Base-by-base conservation (phyloP, 2,329 filamentous ascomycete species). In the Dryadomyces quercivorus region DNA sequence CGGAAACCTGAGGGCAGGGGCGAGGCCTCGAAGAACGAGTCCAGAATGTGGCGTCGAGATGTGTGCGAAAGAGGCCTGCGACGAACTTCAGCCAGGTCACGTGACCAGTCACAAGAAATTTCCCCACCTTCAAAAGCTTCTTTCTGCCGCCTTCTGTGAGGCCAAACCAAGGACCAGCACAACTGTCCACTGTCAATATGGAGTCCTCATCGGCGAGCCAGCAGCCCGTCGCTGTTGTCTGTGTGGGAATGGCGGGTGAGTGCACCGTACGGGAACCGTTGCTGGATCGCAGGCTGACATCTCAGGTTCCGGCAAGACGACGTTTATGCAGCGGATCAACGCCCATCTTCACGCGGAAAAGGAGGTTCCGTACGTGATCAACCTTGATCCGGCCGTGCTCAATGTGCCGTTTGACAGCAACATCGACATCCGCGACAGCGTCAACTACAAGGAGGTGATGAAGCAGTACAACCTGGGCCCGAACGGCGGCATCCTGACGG, bases 381-480 rank as follows among this genome's bases (percentile, higher is more conserved):
- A 98, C 70, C 85, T 98, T 59, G 93, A 98, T 66, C 93, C 93
- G 1, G 93, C 94, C 44, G 93, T 98, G 9, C 80, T 91, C 64
- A 88, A 85, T 61, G 87, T 96, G 7, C 93, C 94, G 3, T 98
- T 96, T 66, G 92, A 95, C 62, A 84, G 86, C 69, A 98, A 98
- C 70, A 97, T 98, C 71, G 93, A 98, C 71, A 98, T 98, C 63
- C 89, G 94, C 64, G 93, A 98, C 71, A 93, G 88, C 26, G 92
- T 98, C 68, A 96, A 98, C 78, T 98, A 98, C 76, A 93, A 95
- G 69, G 92, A 98, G 71, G 93, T 98, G 60, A 98, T 98, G 94
- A 94, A 92, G 72, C 91, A 97, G 72, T 97, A 96, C 70, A 96
- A 96, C 66, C 80, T 98, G 0, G 93, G 93, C 0, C 93, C 93